Evolutionary conservation across 805 yeast genomes (phyloP).

Genomic region (Wickerhamomyces subpelliculosus): DNA sequence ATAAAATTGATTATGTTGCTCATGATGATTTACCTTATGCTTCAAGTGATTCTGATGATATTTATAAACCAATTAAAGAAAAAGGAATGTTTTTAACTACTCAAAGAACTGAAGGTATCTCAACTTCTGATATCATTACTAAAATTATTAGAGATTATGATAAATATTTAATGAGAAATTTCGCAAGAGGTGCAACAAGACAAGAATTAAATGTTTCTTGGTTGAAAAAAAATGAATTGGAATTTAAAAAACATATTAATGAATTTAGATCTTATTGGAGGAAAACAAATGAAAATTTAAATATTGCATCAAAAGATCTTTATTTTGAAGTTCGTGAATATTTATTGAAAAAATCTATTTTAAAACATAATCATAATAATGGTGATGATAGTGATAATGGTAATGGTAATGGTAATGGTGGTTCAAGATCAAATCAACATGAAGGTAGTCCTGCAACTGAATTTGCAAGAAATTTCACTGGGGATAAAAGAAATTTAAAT

Average conservation of each 20-base stretch:
- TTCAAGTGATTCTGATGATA: conserved; percentile 82
- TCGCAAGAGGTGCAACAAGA: conserved; percentile 95
- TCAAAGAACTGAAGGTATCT: conserved; percentile 93
- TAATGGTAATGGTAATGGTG: conserved; percentile 6
- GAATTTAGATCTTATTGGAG: conserved; percentile 86
- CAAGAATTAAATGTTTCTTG: conserved; percentile 95
- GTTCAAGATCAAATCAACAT: conserved; percentile 14
- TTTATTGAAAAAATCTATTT: conserved; percentile 38
- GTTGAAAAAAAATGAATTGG: conserved; percentile 95
- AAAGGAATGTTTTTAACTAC: conserved; percentile 88
- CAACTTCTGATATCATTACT: conserved; percentile 93
- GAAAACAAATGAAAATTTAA: conserved; percentile 59
- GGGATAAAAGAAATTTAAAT: too few relatives aligned
- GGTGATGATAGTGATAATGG: too few relatives aligned
- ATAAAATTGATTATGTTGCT: conserved; percentile 91
- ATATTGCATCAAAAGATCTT: conserved; percentile 71
- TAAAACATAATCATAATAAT: conserved; percentile 24
- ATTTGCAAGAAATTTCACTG: conserved; percentile 58
- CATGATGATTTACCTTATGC: conserved; percentile 97
- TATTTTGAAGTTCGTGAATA: conserved; percentile 81
- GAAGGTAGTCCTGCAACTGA: conserved; percentile 47
- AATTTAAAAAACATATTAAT: conserved; percentile 80
- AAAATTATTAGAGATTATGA: conserved; percentile 94
- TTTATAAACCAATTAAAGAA: conserved; percentile 87
- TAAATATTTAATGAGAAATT: conserved; percentile 92